Evolutionary conservation across 2,329 filamentous ascomycete genomes (phyloP), one percentile per base, ranked within the genome.

Genomic region (Apiospora saccharicola): DNA sequence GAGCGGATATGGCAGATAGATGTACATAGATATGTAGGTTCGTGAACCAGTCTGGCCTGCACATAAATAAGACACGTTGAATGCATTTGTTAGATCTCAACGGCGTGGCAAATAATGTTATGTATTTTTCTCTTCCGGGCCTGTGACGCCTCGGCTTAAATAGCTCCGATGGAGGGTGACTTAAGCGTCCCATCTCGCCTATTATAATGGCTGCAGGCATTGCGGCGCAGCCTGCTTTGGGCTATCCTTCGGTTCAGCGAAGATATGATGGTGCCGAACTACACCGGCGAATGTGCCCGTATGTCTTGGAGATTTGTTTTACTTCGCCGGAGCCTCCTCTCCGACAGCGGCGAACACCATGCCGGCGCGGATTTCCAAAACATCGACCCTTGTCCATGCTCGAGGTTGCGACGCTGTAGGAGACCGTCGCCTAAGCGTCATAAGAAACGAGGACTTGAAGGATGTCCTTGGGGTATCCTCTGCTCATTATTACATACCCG

Each of bases 71-170:
- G 57, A 41, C 57, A n/a, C 8, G 6, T n/a, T 64, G 8, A 24
- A 24, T 41, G 8, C 13, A 41, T n/a, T 37, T 13, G 19, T 41
- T n/a, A 10, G 22, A 19, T 14, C 34, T 64, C 22, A 51, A 10
- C 37, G 37, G 37, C 37, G 10, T 10, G 22, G 34, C 8, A 64
- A 64, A 14, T 6, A 34, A 30, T 10, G 10, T 2, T 6, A n/a
- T 64, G 12, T 10, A 34, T 22, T 34, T 3, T 64, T 41, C 57
- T 22, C n/a, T n/a, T 41, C 34, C 19, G 34, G 22, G 34, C 19
- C n/a, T 41, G 22, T 41, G 34, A 64, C 19, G 57, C 30, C 19
- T 64, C 57, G 57, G 57, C 57, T 64, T n/a, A 41, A 64, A 64
- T 64, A 14, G 10, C 57, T n/a, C 57, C 57, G 34, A 41, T 14